These are phyloP conservation scores for Pseudognaphalium luteoalbum DNA, from an alignment of 129 eudicot genomes.

Conservation along the genomic window DNA sequence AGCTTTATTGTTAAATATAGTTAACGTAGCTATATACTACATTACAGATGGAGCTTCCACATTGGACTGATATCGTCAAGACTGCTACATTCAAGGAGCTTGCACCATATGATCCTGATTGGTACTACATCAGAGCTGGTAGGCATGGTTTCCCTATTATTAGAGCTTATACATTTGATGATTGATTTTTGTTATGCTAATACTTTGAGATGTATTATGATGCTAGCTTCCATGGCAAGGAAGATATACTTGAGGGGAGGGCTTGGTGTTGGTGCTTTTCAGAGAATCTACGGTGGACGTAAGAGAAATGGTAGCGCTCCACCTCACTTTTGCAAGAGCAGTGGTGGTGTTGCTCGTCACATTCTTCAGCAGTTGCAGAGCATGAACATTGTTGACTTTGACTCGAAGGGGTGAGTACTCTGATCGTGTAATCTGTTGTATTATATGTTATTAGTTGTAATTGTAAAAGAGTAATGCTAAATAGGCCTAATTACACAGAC, in stretches of 20 bases:
- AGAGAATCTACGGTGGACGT: conserved; percentile 77
- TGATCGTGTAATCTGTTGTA: conserved; percentile 58
- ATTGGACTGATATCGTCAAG: conserved; percentile 65
- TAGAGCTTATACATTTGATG: background rate
- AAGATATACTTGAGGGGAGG: conserved; percentile 73
- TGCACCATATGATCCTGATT: conserved; percentile 79
- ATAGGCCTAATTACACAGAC: no score
- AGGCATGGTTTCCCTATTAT: background rate
- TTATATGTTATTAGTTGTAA: conserved; percentile 43
- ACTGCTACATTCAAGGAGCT: conserved; percentile 69
- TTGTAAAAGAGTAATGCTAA: no score
- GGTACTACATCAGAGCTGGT: conserved; percentile 85
- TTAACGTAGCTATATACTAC: background rate
- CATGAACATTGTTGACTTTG: conserved; percentile 64
- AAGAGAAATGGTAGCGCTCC: conserved; percentile 83
- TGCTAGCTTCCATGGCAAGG: conserved; percentile 72
- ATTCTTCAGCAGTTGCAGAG: conserved; percentile 66
- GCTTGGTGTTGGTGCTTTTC: conserved; percentile 74
- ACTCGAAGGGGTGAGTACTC: conserved; percentile 58
- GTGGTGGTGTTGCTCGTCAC: conserved; percentile 72
- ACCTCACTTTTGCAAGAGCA: conserved; percentile 69
- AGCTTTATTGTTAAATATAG: background rate
- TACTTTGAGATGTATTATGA: background rate
- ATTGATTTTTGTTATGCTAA: background rate
- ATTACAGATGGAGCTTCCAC: conserved; percentile 62